Base-by-base conservation (phyloP, 2,329 filamentous ascomycete genomes). In the Tolypocladium guangdongense region DNA sequence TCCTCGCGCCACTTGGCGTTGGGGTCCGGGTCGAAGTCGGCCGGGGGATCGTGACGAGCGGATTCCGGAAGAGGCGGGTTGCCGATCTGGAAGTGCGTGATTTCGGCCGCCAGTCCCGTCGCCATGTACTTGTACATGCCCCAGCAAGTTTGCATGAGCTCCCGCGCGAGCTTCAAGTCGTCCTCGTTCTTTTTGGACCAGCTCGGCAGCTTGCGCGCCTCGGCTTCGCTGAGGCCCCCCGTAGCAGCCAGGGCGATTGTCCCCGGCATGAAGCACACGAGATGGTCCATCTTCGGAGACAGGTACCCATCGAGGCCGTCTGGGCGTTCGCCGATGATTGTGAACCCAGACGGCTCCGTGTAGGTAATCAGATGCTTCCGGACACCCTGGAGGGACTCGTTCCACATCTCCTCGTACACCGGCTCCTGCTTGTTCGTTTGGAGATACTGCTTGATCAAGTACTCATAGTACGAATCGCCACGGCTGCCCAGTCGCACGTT, bases 381-480 rank as follows among this genome's bases (percentile, higher is more conserved):
- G 54, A 97, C 84, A 50, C 92, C 93, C 18, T 75, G 76, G 47
- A 99, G 75, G 16, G 90, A 79, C 66, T 99, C 87, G 39, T 92
- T 79, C 91, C 95, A 99, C 84, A 99, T 88, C 16, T 93, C 88
- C 59, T 85, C 77, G 69, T 99, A 99, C 18, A 97, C 73, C 0
- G 83, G 77, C 67, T 99, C 92, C 64, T 91, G 78, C 66, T 87
- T 83, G 54, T 88, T 88, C 14, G 93, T 99, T 70, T 99, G 93
- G 22, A 96, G 78, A 66, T 95, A 97, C 68, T 99, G 93, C 74
- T 99, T 99, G 75, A 97, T 95, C 50, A 99, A 82, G 68, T 99
- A 99, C 72, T 99, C 90, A 71, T 99, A 99, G 72, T 97, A 99
- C 49, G 91, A 96, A 73, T 99, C 93, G 47, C 93, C 93, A 56